Percentiles rank a stretch among this genome's conserved stretches.
phyloP scores from a whole-genome alignment of 306 rosid genomes.

The Gastrolobium villosum region DNA sequence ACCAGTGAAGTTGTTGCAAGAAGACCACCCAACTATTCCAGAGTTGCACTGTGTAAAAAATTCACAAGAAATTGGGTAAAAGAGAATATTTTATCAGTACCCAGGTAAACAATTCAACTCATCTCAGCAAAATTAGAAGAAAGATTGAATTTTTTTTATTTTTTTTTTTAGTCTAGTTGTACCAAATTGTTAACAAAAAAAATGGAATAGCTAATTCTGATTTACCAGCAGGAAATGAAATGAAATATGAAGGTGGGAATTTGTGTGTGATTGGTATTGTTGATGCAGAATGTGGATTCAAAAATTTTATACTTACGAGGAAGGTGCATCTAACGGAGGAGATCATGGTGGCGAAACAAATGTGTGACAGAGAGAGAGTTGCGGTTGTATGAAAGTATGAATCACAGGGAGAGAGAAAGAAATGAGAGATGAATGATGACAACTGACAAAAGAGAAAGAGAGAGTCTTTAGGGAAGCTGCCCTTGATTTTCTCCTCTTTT shows the following conservation, averaged over 20 bases:
- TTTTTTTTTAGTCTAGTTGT: not conserved
- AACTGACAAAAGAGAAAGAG: not conserved
- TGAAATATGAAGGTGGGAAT: not conserved
- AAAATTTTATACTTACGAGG: conserved; percentile 50
- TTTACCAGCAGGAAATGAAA: conserved; percentile 15
- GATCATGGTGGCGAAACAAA: conserved; percentile 59
- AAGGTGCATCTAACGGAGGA: conserved; percentile 61
- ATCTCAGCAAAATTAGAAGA: not conserved
- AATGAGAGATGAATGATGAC: no score
- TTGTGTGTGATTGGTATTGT: conserved; percentile 22
- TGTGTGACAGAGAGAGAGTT: conserved; percentile 51
- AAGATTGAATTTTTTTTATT: not conserved
- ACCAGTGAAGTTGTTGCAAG: conserved; percentile 44
- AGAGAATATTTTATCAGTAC: not conserved
- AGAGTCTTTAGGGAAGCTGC: conserved; percentile 28
- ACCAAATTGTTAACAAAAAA: not conserved
- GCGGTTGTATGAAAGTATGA: conserved; percentile 12
- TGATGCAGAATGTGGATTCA: conserved; percentile 42
- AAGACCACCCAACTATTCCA: conserved; percentile 51
- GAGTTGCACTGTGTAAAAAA: conserved; percentile 58
- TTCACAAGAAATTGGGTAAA: not conserved
- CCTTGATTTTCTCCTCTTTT: not conserved
- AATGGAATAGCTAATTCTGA: not conserved
- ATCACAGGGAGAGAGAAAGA: not conserved
- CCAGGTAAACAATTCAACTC: conserved; percentile 5